phyloP scores from a whole-genome alignment of 495 filamentous ascomycete species.

The Geoglossum glabrum region DNA sequence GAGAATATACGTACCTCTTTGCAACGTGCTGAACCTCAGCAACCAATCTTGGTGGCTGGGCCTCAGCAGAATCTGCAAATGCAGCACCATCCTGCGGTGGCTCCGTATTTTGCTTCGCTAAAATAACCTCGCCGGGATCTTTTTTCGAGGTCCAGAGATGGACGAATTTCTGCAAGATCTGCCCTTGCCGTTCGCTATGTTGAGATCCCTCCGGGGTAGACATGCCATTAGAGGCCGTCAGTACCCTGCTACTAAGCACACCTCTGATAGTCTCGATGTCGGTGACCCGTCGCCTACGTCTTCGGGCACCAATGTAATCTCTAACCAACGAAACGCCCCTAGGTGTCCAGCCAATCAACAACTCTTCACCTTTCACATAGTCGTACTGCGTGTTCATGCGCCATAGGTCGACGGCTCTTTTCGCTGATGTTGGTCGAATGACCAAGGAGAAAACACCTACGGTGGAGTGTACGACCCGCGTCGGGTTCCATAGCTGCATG shows the following conservation, averaged over 20 bases:
- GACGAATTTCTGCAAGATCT: constrained; percentile 49
- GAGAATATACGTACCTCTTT: constrained; percentile 15
- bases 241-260: constrained; percentile 26
- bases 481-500: constrained; percentile 65
- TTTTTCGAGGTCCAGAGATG: constrained; percentile 60
- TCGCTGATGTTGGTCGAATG: constrained; percentile 72
- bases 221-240: background rate
- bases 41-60: constrained; percentile 17
- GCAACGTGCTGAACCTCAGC: constrained; percentile 19
- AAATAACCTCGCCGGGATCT: constrained; percentile 50
- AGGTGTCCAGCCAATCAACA: constrained; percentile 63
- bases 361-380: constrained; percentile 89
- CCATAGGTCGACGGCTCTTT: constrained; percentile 84
- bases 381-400: constrained; percentile 87
- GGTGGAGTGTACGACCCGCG: constrained; percentile 69
- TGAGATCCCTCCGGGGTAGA: constrained; percentile 1
- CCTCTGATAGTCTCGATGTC: constrained; percentile 67
- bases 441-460: constrained; percentile 67
- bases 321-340: constrained; percentile 70
- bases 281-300: constrained; percentile 44
- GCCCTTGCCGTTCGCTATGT: constrained; percentile 11
- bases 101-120: constrained; percentile 53
- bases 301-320: constrained; percentile 56
- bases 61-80: constrained; percentile 14
- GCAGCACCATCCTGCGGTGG: constrained; percentile 51